A percentile compares a stretch with the other conserved stretches of the same genome.
phyloP scores from a whole-genome alignment of 2,329 filamentous ascomycete genomes.

The Colletotrichum siamense region DNA sequence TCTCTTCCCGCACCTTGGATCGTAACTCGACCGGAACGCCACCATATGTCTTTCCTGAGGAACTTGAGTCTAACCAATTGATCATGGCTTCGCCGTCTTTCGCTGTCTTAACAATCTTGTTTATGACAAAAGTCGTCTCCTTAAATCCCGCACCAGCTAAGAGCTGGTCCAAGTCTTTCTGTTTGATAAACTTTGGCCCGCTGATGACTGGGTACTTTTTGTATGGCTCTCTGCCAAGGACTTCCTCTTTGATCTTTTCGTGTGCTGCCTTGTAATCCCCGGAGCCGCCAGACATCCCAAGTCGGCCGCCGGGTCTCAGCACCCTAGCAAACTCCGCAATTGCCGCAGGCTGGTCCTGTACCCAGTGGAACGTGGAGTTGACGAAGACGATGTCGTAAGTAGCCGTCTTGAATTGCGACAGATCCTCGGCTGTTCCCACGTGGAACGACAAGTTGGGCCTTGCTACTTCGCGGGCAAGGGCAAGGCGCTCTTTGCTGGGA shows the following conservation, averaged over 20 bases:
- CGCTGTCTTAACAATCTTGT: background rate
- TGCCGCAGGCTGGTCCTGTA: background rate
- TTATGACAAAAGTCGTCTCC: background rate
- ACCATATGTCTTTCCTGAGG: background rate
- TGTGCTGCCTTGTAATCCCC: background rate
- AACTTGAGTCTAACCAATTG: constrained; percentile 7
- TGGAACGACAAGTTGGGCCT: background rate
- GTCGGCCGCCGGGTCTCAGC: background rate
- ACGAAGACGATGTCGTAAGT: constrained; percentile 36
- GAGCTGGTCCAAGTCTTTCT: background rate
- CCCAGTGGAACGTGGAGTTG: constrained; percentile 19
- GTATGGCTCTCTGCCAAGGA: background rate
- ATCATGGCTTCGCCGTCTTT: constrained; percentile 2
- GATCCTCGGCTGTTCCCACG: constrained; percentile 38
- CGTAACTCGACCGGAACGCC: background rate
- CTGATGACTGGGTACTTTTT: background rate
- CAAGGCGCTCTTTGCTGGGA: background rate
- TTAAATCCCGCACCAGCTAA: background rate
- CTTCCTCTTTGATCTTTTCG: background rate
- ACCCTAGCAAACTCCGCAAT: constrained; percentile 8
- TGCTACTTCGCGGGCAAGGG: background rate
- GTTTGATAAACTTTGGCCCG: background rate
- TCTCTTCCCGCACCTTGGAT: background rate
- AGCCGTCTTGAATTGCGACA: constrained; percentile 36
- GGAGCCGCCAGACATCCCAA: constrained; percentile 5